These are phyloP conservation scores for Claviceps maximensis DNA, from an alignment of 2,329 filamentous ascomycete species.

Conservation along the genomic window DNA sequence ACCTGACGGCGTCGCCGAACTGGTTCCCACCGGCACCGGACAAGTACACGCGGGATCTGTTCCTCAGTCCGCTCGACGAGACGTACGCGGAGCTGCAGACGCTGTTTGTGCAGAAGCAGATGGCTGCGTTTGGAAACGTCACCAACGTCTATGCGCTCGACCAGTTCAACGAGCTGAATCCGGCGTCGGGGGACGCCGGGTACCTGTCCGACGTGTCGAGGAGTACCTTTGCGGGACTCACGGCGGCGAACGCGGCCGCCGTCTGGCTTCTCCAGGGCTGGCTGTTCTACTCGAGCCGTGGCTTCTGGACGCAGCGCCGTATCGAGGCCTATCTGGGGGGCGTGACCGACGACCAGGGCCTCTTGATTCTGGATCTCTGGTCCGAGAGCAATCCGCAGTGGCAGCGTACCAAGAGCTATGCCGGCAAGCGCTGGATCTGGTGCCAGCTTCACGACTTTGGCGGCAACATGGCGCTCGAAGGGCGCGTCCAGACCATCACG, in stretches of 20 bases:
- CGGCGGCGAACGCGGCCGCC: conserved; percentile 31
- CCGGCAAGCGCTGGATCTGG: conserved; percentile 41
- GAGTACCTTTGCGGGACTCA: conserved; percentile 32
- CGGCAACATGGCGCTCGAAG: conserved; percentile 35
- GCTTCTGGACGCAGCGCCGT: conserved; percentile 30
- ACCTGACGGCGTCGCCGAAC: conserved; percentile 27
- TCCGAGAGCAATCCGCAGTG: conserved; percentile 36
- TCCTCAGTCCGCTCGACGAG: conserved; percentile 32
- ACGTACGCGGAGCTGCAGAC: conserved; percentile 29
- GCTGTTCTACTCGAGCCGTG: conserved; percentile 30
- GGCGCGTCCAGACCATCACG: conserved; percentile 35
- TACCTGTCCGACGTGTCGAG: conserved; percentile 21
- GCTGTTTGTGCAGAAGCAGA: conserved; percentile 32
- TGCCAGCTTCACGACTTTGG: conserved; percentile 38
- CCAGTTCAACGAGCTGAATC: conserved; percentile 39
- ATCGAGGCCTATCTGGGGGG: conserved; percentile 36
- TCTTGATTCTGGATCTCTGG: conserved; percentile 38
- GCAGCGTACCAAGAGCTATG: conserved; percentile 35
- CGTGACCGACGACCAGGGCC: conserved; percentile 27
- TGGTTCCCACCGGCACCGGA: conserved; percentile 21
- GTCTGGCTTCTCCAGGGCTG: conserved; percentile 40
- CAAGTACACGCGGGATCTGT: conserved; percentile 31
- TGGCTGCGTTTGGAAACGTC: conserved; percentile 32
- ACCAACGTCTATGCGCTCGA: conserved; percentile 36
- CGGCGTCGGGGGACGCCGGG: conserved; percentile 28